Percentiles rank a stretch among this genome's conserved stretches.
Conservation (phyloP, 164 flowering plant genomes). For the Sextonia rubra region DNA sequence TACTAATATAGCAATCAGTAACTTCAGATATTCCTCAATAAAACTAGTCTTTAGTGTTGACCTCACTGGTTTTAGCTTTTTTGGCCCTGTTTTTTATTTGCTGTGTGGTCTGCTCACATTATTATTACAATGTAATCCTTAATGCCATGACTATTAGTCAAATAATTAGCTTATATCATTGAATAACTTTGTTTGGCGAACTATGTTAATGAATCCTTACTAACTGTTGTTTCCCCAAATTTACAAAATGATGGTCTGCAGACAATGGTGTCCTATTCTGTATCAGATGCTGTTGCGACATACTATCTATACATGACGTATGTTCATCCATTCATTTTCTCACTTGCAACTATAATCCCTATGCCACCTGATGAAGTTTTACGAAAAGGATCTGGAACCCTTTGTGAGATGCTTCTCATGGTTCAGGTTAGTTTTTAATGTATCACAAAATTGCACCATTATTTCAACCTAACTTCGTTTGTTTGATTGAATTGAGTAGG, state of each 20-base stretch:
- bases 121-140: neutral
- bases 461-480: neutral
- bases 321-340: constrained; percentile 98
- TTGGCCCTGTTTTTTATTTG: neutral
- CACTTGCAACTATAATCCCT: constrained; percentile 97
- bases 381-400: constrained; percentile 99
- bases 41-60: neutral
- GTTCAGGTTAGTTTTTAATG: constrained; percentile 68
- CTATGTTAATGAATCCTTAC: constrained; percentile 5
- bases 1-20: neutral
- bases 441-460: neutral
- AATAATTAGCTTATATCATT: neutral
- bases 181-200: neutral
- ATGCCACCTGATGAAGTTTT: constrained; percentile 99
- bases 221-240: constrained; percentile 8
- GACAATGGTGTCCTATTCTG: constrained; percentile 99
- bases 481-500: neutral
- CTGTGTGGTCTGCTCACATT: neutral
- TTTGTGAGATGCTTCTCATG: constrained; percentile 99
- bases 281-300: constrained; percentile 98
- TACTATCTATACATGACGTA: constrained; percentile 97
- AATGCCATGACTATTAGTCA: neutral
- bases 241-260: constrained; percentile 27
- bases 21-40: neutral
- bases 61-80: neutral